A percentile compares a stretch with the other conserved stretches of the same genome.
These are phyloP conservation scores for Citropsis articulata DNA, from an alignment of 345 rosid genomes.

Conservation along the genomic window DNA sequence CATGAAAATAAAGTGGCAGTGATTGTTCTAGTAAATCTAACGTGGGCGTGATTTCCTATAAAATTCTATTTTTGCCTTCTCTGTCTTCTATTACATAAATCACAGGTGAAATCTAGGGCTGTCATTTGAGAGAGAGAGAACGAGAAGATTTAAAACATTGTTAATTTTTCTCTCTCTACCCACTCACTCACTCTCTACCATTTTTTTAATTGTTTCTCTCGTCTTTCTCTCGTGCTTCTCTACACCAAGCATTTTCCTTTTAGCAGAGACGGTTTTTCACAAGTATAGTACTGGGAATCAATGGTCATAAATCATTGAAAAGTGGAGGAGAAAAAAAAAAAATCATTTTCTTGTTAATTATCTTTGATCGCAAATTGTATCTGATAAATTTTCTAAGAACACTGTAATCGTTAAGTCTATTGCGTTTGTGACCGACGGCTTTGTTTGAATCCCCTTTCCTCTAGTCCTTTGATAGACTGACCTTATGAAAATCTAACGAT, in stretches of 20 bases:
- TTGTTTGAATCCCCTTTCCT: not conserved
- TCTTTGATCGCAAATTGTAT: too few species aligned
- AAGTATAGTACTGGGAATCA: not conserved
- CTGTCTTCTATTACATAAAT: conserved; percentile 3
- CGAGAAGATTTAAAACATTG: too few species aligned
- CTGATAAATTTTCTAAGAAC: too few species aligned
- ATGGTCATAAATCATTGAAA: not conserved
- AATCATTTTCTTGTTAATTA: too few species aligned
- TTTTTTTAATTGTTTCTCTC: too few species aligned
- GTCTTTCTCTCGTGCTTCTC: too few species aligned
- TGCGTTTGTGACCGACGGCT: not conserved
- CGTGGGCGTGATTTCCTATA: not conserved
- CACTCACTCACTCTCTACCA: too few species aligned
- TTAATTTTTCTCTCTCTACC: too few species aligned
- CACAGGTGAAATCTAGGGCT: conserved; percentile 12
- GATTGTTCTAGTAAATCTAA: not conserved
- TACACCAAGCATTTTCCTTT: too few species aligned
- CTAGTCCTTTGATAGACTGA: not conserved
- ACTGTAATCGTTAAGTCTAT: not conserved
- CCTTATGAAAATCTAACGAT: conserved; percentile 8
- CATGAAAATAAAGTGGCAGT: not conserved
- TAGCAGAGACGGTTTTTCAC: too few species aligned
- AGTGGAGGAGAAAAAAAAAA: not conserved
- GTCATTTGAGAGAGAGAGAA: too few species aligned
- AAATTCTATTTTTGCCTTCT: conserved; percentile 10